A percentile compares a stretch with the other conserved stretches of the same genome.
Conservation (phyloP, 2,329 filamentous ascomycete species). For the Pestalotiopsis sp. region DNA sequence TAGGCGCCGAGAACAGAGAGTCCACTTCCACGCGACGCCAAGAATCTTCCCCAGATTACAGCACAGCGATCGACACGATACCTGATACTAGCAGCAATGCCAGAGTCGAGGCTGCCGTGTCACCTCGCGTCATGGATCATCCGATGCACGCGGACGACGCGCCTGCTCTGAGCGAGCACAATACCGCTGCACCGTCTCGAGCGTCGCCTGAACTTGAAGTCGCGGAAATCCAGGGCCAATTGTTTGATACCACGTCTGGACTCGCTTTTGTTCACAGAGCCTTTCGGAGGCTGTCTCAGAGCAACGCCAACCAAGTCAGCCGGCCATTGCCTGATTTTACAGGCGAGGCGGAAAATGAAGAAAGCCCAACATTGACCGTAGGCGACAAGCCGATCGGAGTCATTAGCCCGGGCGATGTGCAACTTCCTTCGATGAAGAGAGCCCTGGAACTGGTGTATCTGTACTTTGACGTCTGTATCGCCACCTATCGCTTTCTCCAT, state of each 20-base stretch:
- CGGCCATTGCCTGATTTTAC: conserved; percentile 23
- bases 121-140: not conserved
- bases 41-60: not conserved
- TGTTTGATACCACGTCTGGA: conserved; percentile 57
- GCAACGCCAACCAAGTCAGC: conserved; percentile 33
- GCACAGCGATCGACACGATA: not conserved
- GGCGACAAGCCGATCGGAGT: conserved; percentile 9
- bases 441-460: conserved; percentile 32
- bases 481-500: conserved; percentile 61
- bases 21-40: conserved; percentile 3
- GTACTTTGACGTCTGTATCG: conserved; percentile 62
- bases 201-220: conserved; percentile 32
- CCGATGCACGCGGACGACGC: not conserved
- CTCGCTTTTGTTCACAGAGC: conserved; percentile 58
- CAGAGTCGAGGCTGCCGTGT: not conserved
- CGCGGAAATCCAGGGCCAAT: conserved; percentile 51
- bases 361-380: conserved; percentile 8
- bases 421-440: conserved; percentile 19
- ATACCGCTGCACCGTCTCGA: conserved; percentile 19
- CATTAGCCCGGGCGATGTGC: not conserved
- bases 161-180: conserved; percentile 8
- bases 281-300: conserved; percentile 50
- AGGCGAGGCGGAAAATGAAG: not conserved
- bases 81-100: not conserved
- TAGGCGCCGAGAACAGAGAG: not conserved